Evolutionary conservation across 139 green algal species (phyloP), one percentile per base, ranked within the genome.

Genomic region (Microglena sp.): DNA sequence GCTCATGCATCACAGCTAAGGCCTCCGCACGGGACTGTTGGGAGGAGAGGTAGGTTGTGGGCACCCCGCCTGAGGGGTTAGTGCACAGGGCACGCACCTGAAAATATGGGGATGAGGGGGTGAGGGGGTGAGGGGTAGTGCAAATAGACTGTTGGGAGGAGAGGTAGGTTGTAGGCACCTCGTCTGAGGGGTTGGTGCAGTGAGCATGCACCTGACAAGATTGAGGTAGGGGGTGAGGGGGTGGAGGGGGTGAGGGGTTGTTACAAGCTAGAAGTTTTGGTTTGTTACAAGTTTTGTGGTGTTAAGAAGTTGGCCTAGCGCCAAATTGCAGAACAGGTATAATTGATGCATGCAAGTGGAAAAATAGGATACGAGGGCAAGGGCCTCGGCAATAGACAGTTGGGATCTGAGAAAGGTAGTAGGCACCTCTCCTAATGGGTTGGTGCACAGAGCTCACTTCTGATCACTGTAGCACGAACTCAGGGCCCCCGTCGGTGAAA

Each of bases 101-200:
- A 33, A 70, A 46, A 5, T n/a, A n/a, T n/a, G 24, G 26, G 8
- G 27, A 22, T 5, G 32, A 8, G 31, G 32, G 32, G n/a, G 30
- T 22, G n/a, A n/a, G n/a, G n/a, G n/a, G n/a, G n/a, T n/a, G n/a
- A n/a, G n/a, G n/a, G n/a, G n/a, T n/a, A n/a, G n/a, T n/a, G n/a
- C n/a, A n/a, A n/a, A n/a, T n/a, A n/a, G 55, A 82, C 64, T 93
- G 86, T 70, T 91, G 77, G 2, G 76, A 88, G 69, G 57, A 85
- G 26, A 96, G 76, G 73, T 84, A 95, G 15, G 80, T 83, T 21
- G 87, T 76, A 2, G 89, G 89, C 3, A 96, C 70, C 6, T 83
- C 82, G 11, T 84, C 84, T n/a, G 62, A 55, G 33, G 73, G 61
- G 6, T 24, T 31, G 46, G 58, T 67, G 45, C 60, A 80, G 36